These are phyloP conservation scores for Candida endomychidarum DNA, from an alignment of 805 yeast genomes.

Conservation along the genomic window DNA sequence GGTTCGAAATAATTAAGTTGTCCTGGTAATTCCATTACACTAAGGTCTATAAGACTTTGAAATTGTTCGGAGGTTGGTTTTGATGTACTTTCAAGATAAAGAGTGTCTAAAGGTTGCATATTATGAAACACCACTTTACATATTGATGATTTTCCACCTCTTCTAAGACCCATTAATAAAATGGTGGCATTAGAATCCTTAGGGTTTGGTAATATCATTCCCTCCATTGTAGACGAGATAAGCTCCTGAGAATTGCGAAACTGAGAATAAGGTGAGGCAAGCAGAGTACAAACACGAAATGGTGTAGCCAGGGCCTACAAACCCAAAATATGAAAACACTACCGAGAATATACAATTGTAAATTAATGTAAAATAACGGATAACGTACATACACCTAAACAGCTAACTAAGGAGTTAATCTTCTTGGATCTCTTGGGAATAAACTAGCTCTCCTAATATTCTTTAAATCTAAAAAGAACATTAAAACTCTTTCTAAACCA, in stretches of 20 bases:
- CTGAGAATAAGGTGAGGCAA: neutral
- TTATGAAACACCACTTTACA: conserved; percentile 94
- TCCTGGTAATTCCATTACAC: conserved; percentile 94
- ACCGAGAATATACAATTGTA: neutral
- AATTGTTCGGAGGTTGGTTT: conserved; percentile 85
- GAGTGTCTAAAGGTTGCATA: conserved; percentile 92
- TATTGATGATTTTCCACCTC: conserved; percentile 93
- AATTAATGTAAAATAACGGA: too few relatives aligned
- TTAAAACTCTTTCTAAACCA: conserved; percentile 96
- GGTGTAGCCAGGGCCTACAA: too few relatives aligned
- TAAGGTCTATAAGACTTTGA: conserved; percentile 77
- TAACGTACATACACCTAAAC: neutral
- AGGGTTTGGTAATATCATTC: conserved; percentile 27
- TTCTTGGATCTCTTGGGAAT: conserved; percentile 98
- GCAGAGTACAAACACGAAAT: too few relatives aligned
- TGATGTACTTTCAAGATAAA: conserved; percentile 86
- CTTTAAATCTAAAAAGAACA: conserved; percentile 96
- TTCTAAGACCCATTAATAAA: conserved; percentile 81
- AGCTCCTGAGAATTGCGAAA: neutral
- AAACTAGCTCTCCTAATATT: conserved; percentile 97
- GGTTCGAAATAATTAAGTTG: conserved; percentile 89
- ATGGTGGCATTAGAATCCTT: conserved; percentile 74
- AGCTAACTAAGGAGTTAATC: conserved; percentile 73
- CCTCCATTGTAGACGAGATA: conserved; percentile 13
- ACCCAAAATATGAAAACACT: too few relatives aligned